These are phyloP conservation scores for Neofusicoccum sp. DNA, from an alignment of 2,329 filamentous ascomycete species.

Conservation along the genomic window DNA sequence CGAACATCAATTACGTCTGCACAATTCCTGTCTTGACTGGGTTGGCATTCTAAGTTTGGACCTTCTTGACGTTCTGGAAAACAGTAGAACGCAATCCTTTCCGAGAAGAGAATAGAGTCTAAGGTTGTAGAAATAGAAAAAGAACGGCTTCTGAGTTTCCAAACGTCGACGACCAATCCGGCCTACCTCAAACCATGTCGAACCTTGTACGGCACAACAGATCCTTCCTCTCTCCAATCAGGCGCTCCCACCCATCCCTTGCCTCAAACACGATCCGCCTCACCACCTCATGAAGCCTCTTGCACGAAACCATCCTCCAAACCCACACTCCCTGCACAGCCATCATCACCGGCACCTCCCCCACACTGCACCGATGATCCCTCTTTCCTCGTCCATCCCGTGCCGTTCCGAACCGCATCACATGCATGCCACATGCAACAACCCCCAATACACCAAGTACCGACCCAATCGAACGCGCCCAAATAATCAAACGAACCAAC, in stretches of 20 bases:
- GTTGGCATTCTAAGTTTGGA: not conserved
- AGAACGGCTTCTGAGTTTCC: not conserved
- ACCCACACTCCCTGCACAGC: not conserved
- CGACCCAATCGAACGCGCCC: not conserved
- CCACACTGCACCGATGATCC: not conserved
- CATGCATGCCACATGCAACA: slow-evolving; percentile 2
- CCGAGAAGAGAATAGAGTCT: not conserved
- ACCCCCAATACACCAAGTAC: not conserved
- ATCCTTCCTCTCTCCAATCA: not conserved
- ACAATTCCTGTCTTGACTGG: not conserved
- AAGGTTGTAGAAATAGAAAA: not conserved
- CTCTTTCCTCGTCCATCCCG: not conserved
- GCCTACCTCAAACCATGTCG: not conserved
- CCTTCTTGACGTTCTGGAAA: not conserved
- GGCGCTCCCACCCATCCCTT: not conserved
- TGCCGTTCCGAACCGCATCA: slow-evolving; percentile 11
- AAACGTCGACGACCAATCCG: not conserved
- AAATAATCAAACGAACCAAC: not conserved
- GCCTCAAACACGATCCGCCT: not conserved
- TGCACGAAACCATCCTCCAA: not conserved
- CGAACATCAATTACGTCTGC: not conserved
- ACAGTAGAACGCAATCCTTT: not conserved
- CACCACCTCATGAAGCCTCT: not conserved
- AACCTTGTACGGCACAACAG: not conserved
- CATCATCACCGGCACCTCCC: not conserved